Conservation (phyloP, 495 filamentous ascomycete genomes). For the Daldinia loculata region DNA sequence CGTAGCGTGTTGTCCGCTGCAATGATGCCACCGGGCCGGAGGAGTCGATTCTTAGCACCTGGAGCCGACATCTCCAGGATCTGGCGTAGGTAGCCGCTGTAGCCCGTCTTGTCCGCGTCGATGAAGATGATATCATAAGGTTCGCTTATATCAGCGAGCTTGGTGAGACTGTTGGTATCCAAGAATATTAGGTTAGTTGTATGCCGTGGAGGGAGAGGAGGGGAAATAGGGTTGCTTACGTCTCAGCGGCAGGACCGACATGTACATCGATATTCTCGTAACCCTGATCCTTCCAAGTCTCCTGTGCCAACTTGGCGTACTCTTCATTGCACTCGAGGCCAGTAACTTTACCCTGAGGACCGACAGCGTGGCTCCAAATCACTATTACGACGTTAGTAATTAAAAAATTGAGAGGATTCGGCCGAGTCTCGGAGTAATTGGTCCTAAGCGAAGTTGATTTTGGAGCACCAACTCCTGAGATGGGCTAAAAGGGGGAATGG, state of each 20-base stretch:
- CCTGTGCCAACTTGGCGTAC: slow-evolving; percentile 43
- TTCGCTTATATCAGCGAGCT: slow-evolving; percentile 40
- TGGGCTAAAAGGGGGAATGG: slow-evolving; percentile 17
- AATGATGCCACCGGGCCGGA: slow-evolving; percentile 49
- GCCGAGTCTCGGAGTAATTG: neutral
- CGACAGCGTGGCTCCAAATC: slow-evolving; percentile 47
- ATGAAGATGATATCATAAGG: slow-evolving; percentile 54
- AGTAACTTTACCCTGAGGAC: slow-evolving; percentile 49
- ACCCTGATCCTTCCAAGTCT: slow-evolving; percentile 40
- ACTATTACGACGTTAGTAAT: slow-evolving; percentile 16
- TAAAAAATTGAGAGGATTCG: neutral
- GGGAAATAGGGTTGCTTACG: slow-evolving; percentile 37
- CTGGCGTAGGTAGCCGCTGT: slow-evolving; percentile 45
- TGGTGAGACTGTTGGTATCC: slow-evolving; percentile 32
- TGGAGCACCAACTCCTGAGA: slow-evolving; percentile 15
- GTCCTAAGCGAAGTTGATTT: neutral
- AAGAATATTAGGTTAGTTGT: neutral
- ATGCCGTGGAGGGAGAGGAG: neutral
- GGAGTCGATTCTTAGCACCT: slow-evolving; percentile 39
- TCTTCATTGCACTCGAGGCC: slow-evolving; percentile 47
- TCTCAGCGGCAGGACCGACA: slow-evolving; percentile 48
- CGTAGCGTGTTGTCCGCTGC: slow-evolving; percentile 51
- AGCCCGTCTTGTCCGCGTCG: slow-evolving; percentile 52
- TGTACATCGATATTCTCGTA: slow-evolving; percentile 47
- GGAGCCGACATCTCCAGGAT: slow-evolving; percentile 43